These are phyloP conservation scores for Colletotrichum trifolii DNA, from an alignment of 2,329 filamentous ascomycete species.

Conservation along the genomic window DNA sequence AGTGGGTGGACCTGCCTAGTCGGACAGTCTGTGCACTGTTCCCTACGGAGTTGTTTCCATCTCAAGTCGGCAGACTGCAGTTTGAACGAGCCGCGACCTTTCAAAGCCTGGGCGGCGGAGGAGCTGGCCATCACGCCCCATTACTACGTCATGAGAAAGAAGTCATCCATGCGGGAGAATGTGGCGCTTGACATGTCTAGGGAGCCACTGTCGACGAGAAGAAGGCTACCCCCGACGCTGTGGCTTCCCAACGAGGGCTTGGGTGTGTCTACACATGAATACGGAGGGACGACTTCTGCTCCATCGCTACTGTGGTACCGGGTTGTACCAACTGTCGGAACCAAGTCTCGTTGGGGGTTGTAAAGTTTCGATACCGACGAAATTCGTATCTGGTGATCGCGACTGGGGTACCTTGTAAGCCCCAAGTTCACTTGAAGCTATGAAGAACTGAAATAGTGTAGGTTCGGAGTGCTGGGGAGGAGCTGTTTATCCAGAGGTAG, in stretches of 20 bases:
- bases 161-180: slow-evolving; percentile 67
- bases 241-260: slow-evolving; percentile 72
- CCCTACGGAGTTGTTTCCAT: slow-evolving; percentile 75
- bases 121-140: slow-evolving; percentile 70
- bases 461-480: slow-evolving; percentile 65
- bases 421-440: slow-evolving; percentile 67
- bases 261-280: slow-evolving; percentile 70
- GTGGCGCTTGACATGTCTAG: slow-evolving; percentile 55
- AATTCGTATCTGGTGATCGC: slow-evolving; percentile 69
- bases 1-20: slow-evolving; percentile 40
- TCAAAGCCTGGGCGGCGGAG: slow-evolving; percentile 65
- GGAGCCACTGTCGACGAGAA: neutral
- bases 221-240: neutral
- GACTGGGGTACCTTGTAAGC: slow-evolving; percentile 79
- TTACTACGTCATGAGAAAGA: slow-evolving; percentile 75
- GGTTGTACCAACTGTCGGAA: slow-evolving; percentile 61
- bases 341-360: slow-evolving; percentile 67
- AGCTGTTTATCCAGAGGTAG: slow-evolving; percentile 64
- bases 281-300: slow-evolving; percentile 71
- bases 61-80: slow-evolving; percentile 73
- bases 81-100: slow-evolving; percentile 62
- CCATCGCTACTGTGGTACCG: slow-evolving; percentile 76
- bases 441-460: slow-evolving; percentile 40
- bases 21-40: slow-evolving; percentile 56
- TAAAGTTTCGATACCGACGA: slow-evolving; percentile 69